Percentiles rank a stretch among this genome's conserved stretches.
phyloP scores from a whole-genome alignment of 2,329 filamentous ascomycete species.

The Monilinia vaccinii-corymbosi region DNA sequence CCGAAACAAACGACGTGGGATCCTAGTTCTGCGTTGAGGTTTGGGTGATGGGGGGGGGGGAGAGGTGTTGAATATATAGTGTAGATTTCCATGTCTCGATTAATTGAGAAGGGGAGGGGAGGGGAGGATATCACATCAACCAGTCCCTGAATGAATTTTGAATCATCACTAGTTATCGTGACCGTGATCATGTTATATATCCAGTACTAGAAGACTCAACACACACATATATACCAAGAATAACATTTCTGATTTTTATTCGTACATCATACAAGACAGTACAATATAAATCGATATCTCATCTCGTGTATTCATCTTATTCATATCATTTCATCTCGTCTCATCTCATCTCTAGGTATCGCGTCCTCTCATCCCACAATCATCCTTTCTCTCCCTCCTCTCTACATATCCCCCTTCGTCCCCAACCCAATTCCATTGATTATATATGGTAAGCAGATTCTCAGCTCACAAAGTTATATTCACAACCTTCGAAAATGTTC shows the following conservation, averaged over 20 bases:
- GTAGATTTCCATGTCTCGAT: too few relatives aligned
- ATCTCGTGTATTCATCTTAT: conserved; percentile 8
- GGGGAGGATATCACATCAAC: too few relatives aligned
- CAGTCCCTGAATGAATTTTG: too few relatives aligned
- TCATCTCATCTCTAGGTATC: conserved; percentile 1
- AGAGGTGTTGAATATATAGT: too few relatives aligned
- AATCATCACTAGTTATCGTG: too few relatives aligned
- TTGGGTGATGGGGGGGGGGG: conserved; percentile 17
- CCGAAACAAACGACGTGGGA: conserved; percentile 22
- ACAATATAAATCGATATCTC: neutral
- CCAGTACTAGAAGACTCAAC: neutral
- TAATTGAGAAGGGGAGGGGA: too few relatives aligned
- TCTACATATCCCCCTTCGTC: neutral
- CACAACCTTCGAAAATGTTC: neutral
- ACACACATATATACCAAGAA: neutral
- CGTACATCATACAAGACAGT: neutral
- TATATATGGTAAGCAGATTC: conserved; percentile 10
- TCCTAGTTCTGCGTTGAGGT: conserved; percentile 25
- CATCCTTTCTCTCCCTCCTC: neutral
- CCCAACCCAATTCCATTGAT: conserved; percentile 7
- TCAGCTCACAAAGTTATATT: conserved; percentile 8
- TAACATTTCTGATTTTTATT: neutral
- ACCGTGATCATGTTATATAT: too few relatives aligned
- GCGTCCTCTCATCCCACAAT: neutral
- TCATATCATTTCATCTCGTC: conserved; percentile 6